Evolutionary conservation across 768 basidiomycete genomes (phyloP).

Genomic region (Tulasnella sp.): DNA sequence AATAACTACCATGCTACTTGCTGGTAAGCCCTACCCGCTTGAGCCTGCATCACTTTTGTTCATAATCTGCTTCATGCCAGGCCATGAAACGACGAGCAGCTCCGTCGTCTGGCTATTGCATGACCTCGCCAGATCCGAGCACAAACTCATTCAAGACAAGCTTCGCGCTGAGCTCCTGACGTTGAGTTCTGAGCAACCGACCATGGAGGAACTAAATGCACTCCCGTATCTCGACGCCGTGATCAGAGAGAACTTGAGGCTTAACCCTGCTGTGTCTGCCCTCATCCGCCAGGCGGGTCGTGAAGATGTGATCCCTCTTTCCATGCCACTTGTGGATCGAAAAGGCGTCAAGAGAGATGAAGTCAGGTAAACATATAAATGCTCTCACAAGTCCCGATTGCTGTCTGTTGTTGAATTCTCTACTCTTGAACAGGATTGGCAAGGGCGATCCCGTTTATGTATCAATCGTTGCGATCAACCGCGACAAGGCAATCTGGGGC

Average conservation of each 20-base stretch:
- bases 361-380: constrained; percentile 27
- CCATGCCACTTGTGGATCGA: constrained; percentile 34
- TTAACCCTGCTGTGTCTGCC: constrained; percentile 41
- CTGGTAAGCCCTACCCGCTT: too few relatives aligned
- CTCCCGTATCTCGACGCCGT: constrained; percentile 26
- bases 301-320: constrained; percentile 44
- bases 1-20: constrained; percentile 25
- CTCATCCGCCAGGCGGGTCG: constrained; percentile 36
- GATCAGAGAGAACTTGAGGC: constrained; percentile 41
- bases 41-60: too few relatives aligned
- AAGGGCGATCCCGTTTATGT: constrained; percentile 34
- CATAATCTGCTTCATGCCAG: constrained; percentile 33
- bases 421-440: constrained; percentile 17
- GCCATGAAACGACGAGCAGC: constrained; percentile 21
- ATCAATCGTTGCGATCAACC: constrained; percentile 44
- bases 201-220: constrained; percentile 22
- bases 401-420: too few relatives aligned
- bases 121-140: constrained; percentile 29
- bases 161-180: constrained; percentile 32
- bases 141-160: constrained; percentile 37
- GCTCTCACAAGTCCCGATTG: too few relatives aligned
- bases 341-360: constrained; percentile 32
- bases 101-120: constrained; percentile 2
- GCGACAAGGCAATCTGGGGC: constrained; percentile 47
- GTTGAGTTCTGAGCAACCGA: constrained; percentile 12